A percentile compares a stretch with the other conserved stretches of the same genome.
These are phyloP conservation scores for Umbelopsis sp. DNA, from an alignment of 192 early-diverging fungal species.

Conservation along the genomic window DNA sequence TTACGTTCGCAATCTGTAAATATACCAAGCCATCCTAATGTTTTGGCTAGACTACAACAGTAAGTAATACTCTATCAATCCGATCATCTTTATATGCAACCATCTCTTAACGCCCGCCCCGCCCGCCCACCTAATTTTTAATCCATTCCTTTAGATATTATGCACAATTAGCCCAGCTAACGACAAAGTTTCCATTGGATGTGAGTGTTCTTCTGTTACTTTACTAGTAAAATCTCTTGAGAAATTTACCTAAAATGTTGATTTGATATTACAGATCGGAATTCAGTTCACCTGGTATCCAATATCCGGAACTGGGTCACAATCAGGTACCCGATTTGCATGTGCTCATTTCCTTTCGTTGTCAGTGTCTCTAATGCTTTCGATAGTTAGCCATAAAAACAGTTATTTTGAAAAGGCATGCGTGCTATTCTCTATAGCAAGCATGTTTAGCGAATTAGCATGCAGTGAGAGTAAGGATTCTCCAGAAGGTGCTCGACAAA, in stretches of 20 bases:
- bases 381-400: slow-evolving; percentile 56
- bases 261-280: slow-evolving; percentile 45
- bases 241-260: neutral
- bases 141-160: slow-evolving; percentile 62
- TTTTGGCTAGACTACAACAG: slow-evolving; percentile 59
- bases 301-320: slow-evolving; percentile 59
- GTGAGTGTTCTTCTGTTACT: slow-evolving; percentile 48
- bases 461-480: slow-evolving; percentile 65
- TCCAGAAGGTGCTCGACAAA: slow-evolving; percentile 77
- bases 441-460: slow-evolving; percentile 80
- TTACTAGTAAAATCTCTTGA: neutral
- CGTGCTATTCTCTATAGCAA: slow-evolving; percentile 83
- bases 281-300: slow-evolving; percentile 71
- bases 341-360: neutral
- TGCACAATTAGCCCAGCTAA: slow-evolving; percentile 77
- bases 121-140: neutral
- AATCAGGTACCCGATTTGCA: slow-evolving; percentile 39
- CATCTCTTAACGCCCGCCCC: no score
- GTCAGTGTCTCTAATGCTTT: neutral
- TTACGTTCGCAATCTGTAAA: slow-evolving; percentile 64
- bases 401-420: slow-evolving; percentile 82
- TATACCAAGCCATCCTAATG: slow-evolving; percentile 58
- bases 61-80: slow-evolving; percentile 25
- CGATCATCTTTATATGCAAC: no score
- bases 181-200: slow-evolving; percentile 86